A percentile compares a stretch with the other conserved stretches of the same genome.
Evolutionary conservation across 306 rosid species (phyloP).

Genomic region (Cucurbita maxima): DNA sequence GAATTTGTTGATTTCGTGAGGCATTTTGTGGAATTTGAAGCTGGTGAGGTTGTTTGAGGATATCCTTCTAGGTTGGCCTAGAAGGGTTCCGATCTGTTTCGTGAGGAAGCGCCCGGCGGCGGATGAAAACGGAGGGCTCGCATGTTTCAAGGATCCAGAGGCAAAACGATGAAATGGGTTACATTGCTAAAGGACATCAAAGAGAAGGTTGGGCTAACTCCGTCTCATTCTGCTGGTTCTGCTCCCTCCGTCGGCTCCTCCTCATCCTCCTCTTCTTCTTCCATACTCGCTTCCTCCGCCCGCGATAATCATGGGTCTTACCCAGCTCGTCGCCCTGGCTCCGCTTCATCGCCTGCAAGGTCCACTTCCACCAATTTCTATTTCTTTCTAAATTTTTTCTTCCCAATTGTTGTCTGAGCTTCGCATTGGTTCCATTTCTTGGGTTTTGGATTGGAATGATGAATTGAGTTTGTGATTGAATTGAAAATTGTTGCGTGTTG

Average conservation of each 20-base stretch:
- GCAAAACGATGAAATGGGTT: constrained; percentile 93
- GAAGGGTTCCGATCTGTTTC: constrained; percentile 59
- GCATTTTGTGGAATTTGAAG: constrained; percentile 13
- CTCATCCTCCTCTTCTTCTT: constrained; percentile 20
- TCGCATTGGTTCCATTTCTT: not conserved
- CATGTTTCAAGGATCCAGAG: constrained; percentile 41
- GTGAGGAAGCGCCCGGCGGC: constrained; percentile 14
- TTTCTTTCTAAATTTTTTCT: not conserved
- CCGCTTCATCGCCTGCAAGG: constrained; percentile 59
- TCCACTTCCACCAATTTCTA: constrained; percentile 8
- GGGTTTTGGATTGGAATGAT: not conserved
- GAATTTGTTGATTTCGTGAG: not conserved
- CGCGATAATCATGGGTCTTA: constrained; percentile 34
- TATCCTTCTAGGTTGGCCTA: constrained; percentile 21
- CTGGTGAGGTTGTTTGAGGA: constrained; percentile 16
- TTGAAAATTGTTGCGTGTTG: not conserved
- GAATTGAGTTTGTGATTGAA: not conserved
- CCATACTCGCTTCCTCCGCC: constrained; percentile 17
- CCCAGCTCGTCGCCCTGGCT: constrained; percentile 36
- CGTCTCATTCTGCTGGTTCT: constrained; percentile 30
- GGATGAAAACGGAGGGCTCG: constrained; percentile 52
- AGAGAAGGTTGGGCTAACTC: constrained; percentile 96
- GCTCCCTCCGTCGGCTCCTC: constrained; percentile 19
- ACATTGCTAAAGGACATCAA: constrained; percentile 94
- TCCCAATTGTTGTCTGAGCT: not conserved